phyloP scores from a whole-genome alignment of 345 rosid genomes.

The Mercurialis annua region DNA sequence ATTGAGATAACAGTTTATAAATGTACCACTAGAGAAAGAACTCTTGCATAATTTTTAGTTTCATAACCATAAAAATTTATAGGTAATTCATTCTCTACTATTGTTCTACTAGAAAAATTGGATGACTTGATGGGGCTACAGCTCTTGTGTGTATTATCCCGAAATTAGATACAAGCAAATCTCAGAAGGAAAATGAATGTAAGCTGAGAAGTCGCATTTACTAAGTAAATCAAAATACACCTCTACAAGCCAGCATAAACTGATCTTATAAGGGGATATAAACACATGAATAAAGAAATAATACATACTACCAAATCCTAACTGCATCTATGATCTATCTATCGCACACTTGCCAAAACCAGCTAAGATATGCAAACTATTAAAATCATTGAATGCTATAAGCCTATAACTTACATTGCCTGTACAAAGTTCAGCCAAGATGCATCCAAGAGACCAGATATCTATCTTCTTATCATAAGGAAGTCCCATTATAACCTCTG shows the following conservation, averaged over 20 bases:
- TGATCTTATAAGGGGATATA: background rate
- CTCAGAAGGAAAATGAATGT: background rate
- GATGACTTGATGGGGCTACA: background rate
- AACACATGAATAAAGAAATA: background rate
- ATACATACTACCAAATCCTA: background rate
- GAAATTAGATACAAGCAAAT: background rate
- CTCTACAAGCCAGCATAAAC: background rate
- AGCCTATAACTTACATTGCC: slow-evolving; percentile 88
- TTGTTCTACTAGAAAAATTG: background rate
- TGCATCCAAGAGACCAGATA: slow-evolving; percentile 99
- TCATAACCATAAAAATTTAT: background rate
- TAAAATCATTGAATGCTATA: slow-evolving; percentile 7
- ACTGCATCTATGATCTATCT: background rate
- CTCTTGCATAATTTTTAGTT: too few species aligned
- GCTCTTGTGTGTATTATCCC: background rate
- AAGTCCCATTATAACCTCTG: slow-evolving; percentile 93
- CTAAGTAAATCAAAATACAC: background rate
- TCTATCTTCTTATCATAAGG: slow-evolving; percentile 96
- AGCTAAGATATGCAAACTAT: background rate
- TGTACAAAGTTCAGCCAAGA: slow-evolving; percentile 95
- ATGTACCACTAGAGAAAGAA: too few species aligned
- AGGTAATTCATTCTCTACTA: background rate
- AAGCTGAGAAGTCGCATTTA: background rate
- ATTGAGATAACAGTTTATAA: too few species aligned
- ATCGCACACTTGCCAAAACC: background rate